A percentile compares a stretch with the other conserved stretches of the same genome.
phyloP scores from a whole-genome alignment of 768 basidiomycete species.

The Mycena pura region DNA sequence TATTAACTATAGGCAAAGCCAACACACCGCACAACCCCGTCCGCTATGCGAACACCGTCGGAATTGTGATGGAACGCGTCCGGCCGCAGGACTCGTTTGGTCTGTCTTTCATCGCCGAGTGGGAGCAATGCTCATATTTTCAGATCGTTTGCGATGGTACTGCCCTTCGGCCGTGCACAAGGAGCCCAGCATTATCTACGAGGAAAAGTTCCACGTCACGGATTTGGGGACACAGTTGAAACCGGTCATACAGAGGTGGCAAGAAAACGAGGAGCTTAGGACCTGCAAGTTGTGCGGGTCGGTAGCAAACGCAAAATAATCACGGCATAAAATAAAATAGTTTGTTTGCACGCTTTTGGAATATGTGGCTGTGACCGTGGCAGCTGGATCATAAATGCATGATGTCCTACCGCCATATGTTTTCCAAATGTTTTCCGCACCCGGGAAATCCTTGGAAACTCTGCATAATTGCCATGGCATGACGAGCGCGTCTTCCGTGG shows the following conservation, averaged over 20 bases:
- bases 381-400: too few relatives aligned
- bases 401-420: too few relatives aligned
- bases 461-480: too few relatives aligned
- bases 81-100: conserved; percentile 80
- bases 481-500: too few relatives aligned
- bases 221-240: conserved; percentile 95
- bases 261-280: conserved; percentile 58
- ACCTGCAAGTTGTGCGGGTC: conserved; percentile 76
- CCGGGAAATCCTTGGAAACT: too few relatives aligned
- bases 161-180: conserved; percentile 70
- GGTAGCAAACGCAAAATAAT: too few relatives aligned
- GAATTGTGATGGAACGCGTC: conserved; percentile 88
- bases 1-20: conserved; percentile 49
- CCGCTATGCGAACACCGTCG: conserved; percentile 88
- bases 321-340: too few relatives aligned
- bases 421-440: too few relatives aligned
- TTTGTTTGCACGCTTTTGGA: too few relatives aligned
- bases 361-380: too few relatives aligned
- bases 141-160: conserved; percentile 94
- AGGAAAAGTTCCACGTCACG: conserved; percentile 86
- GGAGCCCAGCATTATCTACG: conserved; percentile 76
- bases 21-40: conserved; percentile 98
- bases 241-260: conserved; percentile 74
- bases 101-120: conserved; percentile 38
- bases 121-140: not conserved